Conservation (phyloP, 345 rosid genomes). For the Populus euphratica region DNA sequence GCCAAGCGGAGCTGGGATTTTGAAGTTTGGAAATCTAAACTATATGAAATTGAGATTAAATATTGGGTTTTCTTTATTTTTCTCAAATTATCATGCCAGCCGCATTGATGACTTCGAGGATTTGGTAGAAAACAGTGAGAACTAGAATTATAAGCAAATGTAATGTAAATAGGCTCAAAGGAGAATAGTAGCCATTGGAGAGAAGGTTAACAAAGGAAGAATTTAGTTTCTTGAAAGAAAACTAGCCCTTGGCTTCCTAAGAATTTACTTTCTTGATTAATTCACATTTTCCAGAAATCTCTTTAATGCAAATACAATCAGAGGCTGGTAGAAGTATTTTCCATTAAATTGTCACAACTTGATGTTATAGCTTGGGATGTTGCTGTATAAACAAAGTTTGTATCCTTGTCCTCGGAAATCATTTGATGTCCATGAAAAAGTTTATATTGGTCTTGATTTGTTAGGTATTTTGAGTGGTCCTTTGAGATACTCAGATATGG, state of each 20-base stretch:
- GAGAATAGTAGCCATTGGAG: not conserved
- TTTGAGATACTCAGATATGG: not conserved
- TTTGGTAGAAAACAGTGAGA: not conserved
- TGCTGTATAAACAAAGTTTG: not conserved
- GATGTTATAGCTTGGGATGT: not conserved
- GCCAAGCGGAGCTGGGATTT: not conserved
- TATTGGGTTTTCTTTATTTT: not conserved
- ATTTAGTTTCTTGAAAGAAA: not conserved
- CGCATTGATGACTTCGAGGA: not conserved
- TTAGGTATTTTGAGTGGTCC: not conserved
- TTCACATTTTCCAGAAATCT: not conserved
- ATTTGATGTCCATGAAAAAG: not conserved
- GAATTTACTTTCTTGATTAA: not conserved
- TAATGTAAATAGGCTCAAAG: not conserved
- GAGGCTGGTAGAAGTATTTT: not conserved
- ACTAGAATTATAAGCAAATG: not conserved
- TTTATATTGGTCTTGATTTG: not conserved
- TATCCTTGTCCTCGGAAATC: not conserved
- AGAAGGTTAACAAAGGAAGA: not conserved
- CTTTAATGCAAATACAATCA: not conserved
- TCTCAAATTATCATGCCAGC: not conserved
- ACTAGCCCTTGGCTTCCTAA: not conserved
- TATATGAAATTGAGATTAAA: not conserved
- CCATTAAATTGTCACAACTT: not conserved
- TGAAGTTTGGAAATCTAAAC: not conserved